Percentiles rank a stretch among this genome's conserved stretches.
Evolutionary conservation across 2,329 filamentous ascomycete species (phyloP).

Genomic region (Geosmithia putterillii): DNA sequence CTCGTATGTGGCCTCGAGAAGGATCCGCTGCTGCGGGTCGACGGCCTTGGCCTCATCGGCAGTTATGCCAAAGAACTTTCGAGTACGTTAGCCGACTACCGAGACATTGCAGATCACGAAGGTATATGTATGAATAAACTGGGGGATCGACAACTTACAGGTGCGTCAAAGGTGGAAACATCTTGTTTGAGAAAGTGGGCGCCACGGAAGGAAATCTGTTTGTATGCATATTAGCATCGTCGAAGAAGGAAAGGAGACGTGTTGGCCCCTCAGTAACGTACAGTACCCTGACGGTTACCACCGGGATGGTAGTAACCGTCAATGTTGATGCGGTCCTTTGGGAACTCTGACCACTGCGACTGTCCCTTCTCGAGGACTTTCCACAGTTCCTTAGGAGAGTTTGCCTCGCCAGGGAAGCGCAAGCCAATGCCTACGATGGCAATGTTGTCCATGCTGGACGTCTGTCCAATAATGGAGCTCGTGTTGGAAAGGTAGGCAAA

Average conservation of each 20-base stretch:
- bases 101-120: background rate
- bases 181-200: conserved; percentile 38
- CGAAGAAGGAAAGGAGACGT: conserved; percentile 5
- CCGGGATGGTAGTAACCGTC: conserved; percentile 42
- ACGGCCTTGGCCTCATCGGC: conserved; percentile 38
- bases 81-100: background rate
- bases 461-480: too few species aligned
- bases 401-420: conserved; percentile 37
- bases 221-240: conserved; percentile 4
- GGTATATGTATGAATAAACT: background rate
- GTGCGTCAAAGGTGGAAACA: conserved; percentile 33
- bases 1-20: conserved; percentile 38
- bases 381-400: conserved; percentile 31
- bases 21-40: conserved; percentile 39
- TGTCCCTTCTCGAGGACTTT: conserved; percentile 28
- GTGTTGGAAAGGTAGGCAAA: too few species aligned
- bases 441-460: conserved; percentile 33
- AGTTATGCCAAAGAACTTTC: conserved; percentile 37
- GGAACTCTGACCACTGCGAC: conserved; percentile 37
- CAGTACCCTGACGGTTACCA: conserved; percentile 33
- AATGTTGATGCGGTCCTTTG: conserved; percentile 34
- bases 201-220: conserved; percentile 31
- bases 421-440: conserved; percentile 39
- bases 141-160: conserved; percentile 20
- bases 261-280: conserved; percentile 13